Evolutionary conservation across 192 early-diverging fungal species (phyloP), one percentile per base, ranked within the genome.

Genomic region (Dispira parvispora): DNA sequence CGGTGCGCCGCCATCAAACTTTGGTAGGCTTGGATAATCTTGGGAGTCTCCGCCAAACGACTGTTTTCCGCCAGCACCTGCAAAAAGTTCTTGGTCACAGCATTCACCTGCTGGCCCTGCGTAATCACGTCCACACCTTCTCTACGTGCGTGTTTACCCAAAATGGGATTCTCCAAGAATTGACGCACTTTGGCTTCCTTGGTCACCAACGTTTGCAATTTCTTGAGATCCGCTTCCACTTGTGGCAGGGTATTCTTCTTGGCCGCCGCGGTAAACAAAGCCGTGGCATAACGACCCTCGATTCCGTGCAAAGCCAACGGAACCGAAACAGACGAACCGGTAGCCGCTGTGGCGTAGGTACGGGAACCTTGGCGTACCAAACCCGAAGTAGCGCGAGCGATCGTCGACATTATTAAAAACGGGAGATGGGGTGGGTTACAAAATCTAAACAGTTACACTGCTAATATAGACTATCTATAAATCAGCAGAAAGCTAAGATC

Each of bases 271-370:
- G 88, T 78, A 82, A 85, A 98, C 61, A 98, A 83, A 50, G 95
- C 95, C 16, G 92, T 95, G 54, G 95, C 92, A 73, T 98, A 98
- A 68, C 92, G 88, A 68, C 95, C 95, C 46, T 94, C 90, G 72
- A 98, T 88, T 57, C 92, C 92, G 80, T 89, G 85, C 55, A 98
- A 80, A 50, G 82, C 78, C 42, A 91, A 58, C 21, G 91, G 91
- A 52, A 84, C 80, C 89, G 26, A 43, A 27, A 60, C 42, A 21
- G 13, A 21, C 57, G 18, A 26, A 18, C 14, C 43, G 32, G 57
- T 18, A 18, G 6, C 20, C 23, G 53, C 53, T 13, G 57, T 60
- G 38, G 57, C 57, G 38, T 60, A 60, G 26, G 32, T 18, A 3
- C 57, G 57, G 32, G 57, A 9, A 18, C 13, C 14, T 43, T 60